Base-by-base conservation (phyloP, 352 stramenopile genomes). In the Pythium periplocum region DNA sequence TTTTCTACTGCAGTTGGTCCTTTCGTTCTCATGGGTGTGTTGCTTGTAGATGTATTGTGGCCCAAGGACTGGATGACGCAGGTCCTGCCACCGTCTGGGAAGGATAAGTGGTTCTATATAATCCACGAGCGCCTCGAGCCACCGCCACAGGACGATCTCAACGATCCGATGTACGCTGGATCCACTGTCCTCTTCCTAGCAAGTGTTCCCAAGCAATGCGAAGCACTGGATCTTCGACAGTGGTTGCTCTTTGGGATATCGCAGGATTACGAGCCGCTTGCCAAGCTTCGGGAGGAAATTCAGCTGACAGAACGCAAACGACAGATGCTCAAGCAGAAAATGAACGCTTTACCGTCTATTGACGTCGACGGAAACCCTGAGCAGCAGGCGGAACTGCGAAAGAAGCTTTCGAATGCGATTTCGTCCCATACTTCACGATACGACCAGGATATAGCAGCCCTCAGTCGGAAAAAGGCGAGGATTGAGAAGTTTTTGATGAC, bases 71-170 rank as follows among this genome's bases (percentile, higher is more conserved):
- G 79, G 79, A 75, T 80, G 55, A 66, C 54, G 0, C 64, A 83
- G 45, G 72, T 87, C 46, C 60, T 87, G 32, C 76, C 79, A 6
- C 70, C 76, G 4, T 68, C 49, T 6, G 56, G 53, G 4, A 58
- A 62, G 7, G 76, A 86, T 48, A 76, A 78, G 46, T 90, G 79
- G 76, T 90, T 73, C 68, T 90, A 87, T 51, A 62, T 86, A 49
- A 83, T 90, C 41, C 74, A 86, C 45, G 70, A 86, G 45, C 73
- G 75, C 1, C 46, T 86, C 26, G 72, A 87, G 52, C 79, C 76
- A 3, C 58, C 60, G 33, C 79, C 68, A 2, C 70, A 78, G 35
- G 79, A 90, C 51, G 79, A 87, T 56, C 62, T 83, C 7, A 53
- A 69, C 38, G 76, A 90, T 40, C 59, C 71, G 4, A 63, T 86